Conservation (phyloP, 164 flowering plant genomes). For the Tinospora cordifolia region DNA sequence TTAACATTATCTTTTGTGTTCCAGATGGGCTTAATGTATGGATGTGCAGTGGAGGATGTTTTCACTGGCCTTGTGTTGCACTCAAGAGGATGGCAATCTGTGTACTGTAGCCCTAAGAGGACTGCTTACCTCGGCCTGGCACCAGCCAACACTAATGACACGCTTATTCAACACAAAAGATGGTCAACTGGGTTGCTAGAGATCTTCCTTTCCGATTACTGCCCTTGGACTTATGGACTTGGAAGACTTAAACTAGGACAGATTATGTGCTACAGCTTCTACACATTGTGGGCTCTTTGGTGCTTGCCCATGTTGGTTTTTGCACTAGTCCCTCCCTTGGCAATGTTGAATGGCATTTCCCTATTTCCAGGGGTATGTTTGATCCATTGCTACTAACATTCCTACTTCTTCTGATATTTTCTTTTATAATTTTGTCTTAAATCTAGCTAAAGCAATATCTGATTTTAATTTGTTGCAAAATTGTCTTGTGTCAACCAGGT, state of each 20-base stretch:
- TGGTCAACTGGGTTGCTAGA: conserved; percentile 54
- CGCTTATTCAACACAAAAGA: conserved; percentile 45
- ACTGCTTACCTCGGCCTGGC: conserved; percentile 43
- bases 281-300: conserved; percentile 41
- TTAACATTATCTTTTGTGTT: not conserved
- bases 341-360: conserved; percentile 19
- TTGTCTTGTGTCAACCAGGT: conserved; percentile 8
- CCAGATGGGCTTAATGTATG: conserved; percentile 57
- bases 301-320: conserved; percentile 38
- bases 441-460: too few species aligned
- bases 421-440: too few species aligned
- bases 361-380: conserved; percentile 24
- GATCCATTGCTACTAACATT: too few species aligned
- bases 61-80: conserved; percentile 46
- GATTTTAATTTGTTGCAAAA: not conserved
- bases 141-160: conserved; percentile 32
- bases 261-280: conserved; percentile 45
- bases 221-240: conserved; percentile 44
- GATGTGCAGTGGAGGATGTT: conserved; percentile 52
- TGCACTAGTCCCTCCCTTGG: conserved; percentile 32
- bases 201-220: conserved; percentile 40
- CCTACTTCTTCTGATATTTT: too few species aligned
- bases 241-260: conserved; percentile 36
- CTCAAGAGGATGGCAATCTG: conserved; percentile 53
- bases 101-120: conserved; percentile 35